Percentiles rank a stretch among this genome's conserved stretches.
Evolutionary conservation across 2,329 filamentous ascomycete genomes (phyloP).

Genomic region (Uncinocarpus reesii): DNA sequence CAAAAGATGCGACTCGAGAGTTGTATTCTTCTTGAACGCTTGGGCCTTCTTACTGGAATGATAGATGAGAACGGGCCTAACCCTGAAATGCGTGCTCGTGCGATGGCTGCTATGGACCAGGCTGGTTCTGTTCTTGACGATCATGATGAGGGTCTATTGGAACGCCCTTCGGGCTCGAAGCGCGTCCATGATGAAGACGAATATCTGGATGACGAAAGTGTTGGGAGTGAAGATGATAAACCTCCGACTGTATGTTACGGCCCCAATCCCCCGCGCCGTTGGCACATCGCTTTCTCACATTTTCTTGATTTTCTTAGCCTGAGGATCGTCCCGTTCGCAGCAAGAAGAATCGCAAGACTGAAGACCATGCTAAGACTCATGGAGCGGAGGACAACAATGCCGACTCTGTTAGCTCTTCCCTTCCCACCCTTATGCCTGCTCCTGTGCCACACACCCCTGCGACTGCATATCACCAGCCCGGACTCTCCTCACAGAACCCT

Average conservation of each 20-base stretch:
- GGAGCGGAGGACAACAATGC: conserved; percentile 18
- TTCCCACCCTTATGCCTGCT: conserved; percentile 25
- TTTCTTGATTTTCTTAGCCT: conserved; percentile 25
- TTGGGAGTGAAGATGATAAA: conserved; percentile 37
- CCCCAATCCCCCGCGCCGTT: neutral
- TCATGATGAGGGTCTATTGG: conserved; percentile 6
- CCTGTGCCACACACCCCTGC: conserved; percentile 26
- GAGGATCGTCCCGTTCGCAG: conserved; percentile 39
- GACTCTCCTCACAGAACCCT: conserved; percentile 6
- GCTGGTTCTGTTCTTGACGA: conserved; percentile 11
- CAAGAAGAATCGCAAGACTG: conserved; percentile 35
- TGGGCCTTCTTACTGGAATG: conserved; percentile 35
- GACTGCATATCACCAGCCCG: conserved; percentile 16
- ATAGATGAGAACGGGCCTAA: conserved; percentile 24
- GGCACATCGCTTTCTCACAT: neutral
- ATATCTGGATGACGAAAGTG: conserved; percentile 35
- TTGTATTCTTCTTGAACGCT: conserved; percentile 35
- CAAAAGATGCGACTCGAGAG: conserved; percentile 71
- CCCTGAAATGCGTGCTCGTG: conserved; percentile 31
- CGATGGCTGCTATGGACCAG: conserved; percentile 27
- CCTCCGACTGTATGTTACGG: conserved; percentile 33
- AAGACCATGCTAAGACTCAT: conserved; percentile 24
- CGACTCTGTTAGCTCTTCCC: conserved; percentile 18
- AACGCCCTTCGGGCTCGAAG: conserved; percentile 2
- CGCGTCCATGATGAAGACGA: conserved; percentile 18